A percentile compares a stretch with the other conserved stretches of the same genome.
Conservation (phyloP, 441 rosid species). For the Arabidopsis hybrid region DNA sequence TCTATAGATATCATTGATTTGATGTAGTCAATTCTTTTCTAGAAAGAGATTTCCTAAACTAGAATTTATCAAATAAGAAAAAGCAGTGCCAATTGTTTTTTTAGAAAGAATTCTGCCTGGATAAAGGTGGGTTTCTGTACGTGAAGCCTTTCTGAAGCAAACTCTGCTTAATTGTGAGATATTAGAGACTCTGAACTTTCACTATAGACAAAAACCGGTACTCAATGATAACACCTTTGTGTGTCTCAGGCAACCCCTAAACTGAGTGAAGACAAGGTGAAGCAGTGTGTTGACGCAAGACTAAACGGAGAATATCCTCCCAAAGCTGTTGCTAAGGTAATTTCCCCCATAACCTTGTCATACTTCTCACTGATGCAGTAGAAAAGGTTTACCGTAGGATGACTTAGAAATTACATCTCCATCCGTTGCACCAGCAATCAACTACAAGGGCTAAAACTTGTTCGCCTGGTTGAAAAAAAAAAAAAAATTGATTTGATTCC, state of each 20-base stretch:
- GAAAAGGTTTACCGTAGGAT: slow-evolving; percentile 3
- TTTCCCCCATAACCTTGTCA: background rate
- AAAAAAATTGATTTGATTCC: background rate
- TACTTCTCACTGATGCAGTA: slow-evolving; percentile 5
- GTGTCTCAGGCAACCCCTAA: slow-evolving; percentile 68
- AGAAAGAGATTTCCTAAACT: background rate
- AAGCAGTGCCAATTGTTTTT: background rate
- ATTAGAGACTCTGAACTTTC: slow-evolving; percentile 12
- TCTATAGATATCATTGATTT: background rate
- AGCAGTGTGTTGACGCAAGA: slow-evolving; percentile 65
- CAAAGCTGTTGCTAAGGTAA: slow-evolving; percentile 73
- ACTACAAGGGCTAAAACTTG: background rate
- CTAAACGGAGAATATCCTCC: slow-evolving; percentile 64
- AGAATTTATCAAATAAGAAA: background rate
- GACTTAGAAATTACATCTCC: slow-evolving; percentile 6
- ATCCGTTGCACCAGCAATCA: background rate
- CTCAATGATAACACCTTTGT: slow-evolving; percentile 10
- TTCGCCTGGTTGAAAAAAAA: background rate
- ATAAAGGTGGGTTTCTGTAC: background rate
- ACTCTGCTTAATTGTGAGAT: slow-evolving; percentile 10
- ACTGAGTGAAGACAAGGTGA: slow-evolving; percentile 73
- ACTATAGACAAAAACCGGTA: background rate
- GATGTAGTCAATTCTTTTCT: background rate
- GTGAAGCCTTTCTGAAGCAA: background rate
- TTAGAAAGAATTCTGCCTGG: background rate